A percentile compares a stretch with the other conserved stretches of the same genome.
Evolutionary conservation across 352 stramenopile species (phyloP).

Genomic region (Thraustotheca clavata): DNA sequence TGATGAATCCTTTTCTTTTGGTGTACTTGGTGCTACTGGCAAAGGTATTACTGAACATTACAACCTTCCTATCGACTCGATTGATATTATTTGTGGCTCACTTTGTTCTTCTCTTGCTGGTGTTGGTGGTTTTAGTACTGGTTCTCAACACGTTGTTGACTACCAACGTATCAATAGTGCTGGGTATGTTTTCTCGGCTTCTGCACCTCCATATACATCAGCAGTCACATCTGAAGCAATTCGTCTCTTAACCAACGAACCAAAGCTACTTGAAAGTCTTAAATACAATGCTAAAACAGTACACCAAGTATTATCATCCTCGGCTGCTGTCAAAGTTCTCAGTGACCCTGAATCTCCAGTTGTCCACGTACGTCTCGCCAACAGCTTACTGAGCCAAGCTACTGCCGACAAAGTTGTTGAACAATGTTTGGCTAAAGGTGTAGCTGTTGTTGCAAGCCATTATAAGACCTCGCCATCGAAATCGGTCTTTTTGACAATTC

Average conservation of each 20-base stretch:
- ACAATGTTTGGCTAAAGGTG: conserved; percentile 45
- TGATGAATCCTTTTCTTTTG: conserved; percentile 91
- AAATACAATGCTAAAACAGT: conserved; percentile 51
- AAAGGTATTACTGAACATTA: conserved; percentile 81
- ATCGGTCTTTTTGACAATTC: conserved; percentile 56
- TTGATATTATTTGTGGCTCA: conserved; percentile 94
- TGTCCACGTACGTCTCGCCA: conserved; percentile 51
- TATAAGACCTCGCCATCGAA: conserved; percentile 58
- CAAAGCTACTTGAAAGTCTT: conserved; percentile 57
- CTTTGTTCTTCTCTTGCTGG: conserved; percentile 89
- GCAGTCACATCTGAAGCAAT: conserved; percentile 82
- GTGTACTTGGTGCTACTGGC: conserved; percentile 88
- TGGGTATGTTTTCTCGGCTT: conserved; percentile 98
- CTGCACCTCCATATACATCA: conserved; percentile 93
- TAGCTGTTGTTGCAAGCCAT: conserved; percentile 62
- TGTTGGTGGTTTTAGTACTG: conserved; percentile 95
- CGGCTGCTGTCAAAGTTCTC: conserved; percentile 40
- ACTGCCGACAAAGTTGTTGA: conserved; percentile 50
- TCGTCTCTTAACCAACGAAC: conserved; percentile 72
- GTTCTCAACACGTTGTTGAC: conserved; percentile 94
- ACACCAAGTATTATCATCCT: conserved; percentile 40
- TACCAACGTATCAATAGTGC: conserved; percentile 97
- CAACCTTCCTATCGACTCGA: conserved; percentile 54
- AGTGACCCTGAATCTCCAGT: conserved; percentile 60
- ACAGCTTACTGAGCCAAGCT: conserved; percentile 35